phyloP scores from a whole-genome alignment of 2,329 filamentous ascomycete species.

The Lanzia echinophila region DNA sequence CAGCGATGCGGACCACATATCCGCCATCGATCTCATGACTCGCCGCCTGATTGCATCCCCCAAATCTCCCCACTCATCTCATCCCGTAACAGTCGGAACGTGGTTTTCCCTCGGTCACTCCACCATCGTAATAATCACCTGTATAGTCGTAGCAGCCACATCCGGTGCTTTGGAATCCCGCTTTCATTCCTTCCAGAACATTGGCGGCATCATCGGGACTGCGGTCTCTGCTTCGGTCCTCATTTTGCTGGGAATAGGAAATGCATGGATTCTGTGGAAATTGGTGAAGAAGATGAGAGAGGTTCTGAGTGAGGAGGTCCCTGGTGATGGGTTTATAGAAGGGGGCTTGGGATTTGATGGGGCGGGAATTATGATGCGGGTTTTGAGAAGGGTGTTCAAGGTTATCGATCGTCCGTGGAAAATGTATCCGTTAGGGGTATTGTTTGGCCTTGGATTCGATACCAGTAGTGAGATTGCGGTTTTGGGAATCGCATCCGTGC shows the following conservation, averaged over 20 bases:
- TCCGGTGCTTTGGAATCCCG: slow-evolving; percentile 73
- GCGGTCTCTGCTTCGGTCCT: slow-evolving; percentile 79
- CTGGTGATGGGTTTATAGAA: slow-evolving; percentile 21
- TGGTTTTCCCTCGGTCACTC: slow-evolving; percentile 93
- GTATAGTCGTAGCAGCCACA: slow-evolving; percentile 85
- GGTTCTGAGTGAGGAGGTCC: slow-evolving; percentile 43
- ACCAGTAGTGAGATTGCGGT: slow-evolving; percentile 92
- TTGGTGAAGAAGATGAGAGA: slow-evolving; percentile 62
- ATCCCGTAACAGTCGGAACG: slow-evolving; percentile 85
- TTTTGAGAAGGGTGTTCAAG: slow-evolving; percentile 71
- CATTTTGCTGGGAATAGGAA: slow-evolving; percentile 74
- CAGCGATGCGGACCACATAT: slow-evolving; percentile 79
- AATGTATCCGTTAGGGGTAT: slow-evolving; percentile 84
- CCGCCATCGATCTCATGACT: slow-evolving; percentile 91
- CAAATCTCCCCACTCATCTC: slow-evolving; percentile 39
- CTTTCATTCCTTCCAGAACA: slow-evolving; percentile 71
- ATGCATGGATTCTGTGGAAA: slow-evolving; percentile 77
- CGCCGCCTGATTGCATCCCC: slow-evolving; percentile 76
- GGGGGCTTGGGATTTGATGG: slow-evolving; percentile 61
- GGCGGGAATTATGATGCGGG: slow-evolving; percentile 63
- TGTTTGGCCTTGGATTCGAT: slow-evolving; percentile 92
- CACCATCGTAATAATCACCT: slow-evolving; percentile 86
- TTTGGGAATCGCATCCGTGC: slow-evolving; percentile 80
- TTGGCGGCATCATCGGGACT: slow-evolving; percentile 86
- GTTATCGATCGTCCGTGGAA: slow-evolving; percentile 79